Percentiles rank a stretch among this genome's conserved stretches.
Evolutionary conservation across 2,329 filamentous ascomycete genomes (phyloP).

Genomic region (Ceratocystis diversiconidia): DNA sequence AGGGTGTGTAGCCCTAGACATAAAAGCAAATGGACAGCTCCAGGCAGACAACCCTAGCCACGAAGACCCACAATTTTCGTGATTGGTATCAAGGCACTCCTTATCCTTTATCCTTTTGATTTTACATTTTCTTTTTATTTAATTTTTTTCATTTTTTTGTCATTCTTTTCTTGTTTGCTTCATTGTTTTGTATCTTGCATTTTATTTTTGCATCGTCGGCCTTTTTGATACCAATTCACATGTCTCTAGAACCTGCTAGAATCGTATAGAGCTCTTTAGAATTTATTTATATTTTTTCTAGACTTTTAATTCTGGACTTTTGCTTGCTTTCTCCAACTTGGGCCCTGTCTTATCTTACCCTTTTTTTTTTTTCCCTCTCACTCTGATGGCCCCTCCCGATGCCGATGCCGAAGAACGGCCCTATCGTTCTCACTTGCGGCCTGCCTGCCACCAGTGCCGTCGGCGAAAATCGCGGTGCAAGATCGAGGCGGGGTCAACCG

Average conservation of each 20-base stretch:
- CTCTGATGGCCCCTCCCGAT: not conserved
- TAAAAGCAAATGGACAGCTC: not conserved
- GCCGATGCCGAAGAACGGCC: slow-evolving; percentile 28
- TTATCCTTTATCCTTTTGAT: not conserved
- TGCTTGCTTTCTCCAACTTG: not conserved
- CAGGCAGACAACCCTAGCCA: not conserved
- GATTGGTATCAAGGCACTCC: not conserved
- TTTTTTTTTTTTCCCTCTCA: not conserved
- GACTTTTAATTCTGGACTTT: not conserved
- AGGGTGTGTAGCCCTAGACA: no score
- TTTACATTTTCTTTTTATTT: not conserved
- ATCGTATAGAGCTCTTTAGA: not conserved
- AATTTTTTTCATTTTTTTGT: not conserved
- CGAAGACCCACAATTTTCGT: not conserved
- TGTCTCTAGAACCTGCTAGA: not conserved
- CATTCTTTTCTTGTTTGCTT: not conserved
- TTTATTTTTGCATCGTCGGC: not conserved
- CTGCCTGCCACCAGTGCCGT: slow-evolving; percentile 46
- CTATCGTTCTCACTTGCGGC: slow-evolving; percentile 47
- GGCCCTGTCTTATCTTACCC: not conserved
- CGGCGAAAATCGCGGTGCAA: slow-evolving; percentile 48
- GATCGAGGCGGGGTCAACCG: slow-evolving; percentile 36
- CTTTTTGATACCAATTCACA: not conserved
- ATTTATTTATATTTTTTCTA: not conserved
- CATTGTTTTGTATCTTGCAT: not conserved